Evolutionary conservation across 441 rosid species (phyloP), one percentile per base, ranked within the genome.

Genomic region (Populus trichocarpa): DNA sequence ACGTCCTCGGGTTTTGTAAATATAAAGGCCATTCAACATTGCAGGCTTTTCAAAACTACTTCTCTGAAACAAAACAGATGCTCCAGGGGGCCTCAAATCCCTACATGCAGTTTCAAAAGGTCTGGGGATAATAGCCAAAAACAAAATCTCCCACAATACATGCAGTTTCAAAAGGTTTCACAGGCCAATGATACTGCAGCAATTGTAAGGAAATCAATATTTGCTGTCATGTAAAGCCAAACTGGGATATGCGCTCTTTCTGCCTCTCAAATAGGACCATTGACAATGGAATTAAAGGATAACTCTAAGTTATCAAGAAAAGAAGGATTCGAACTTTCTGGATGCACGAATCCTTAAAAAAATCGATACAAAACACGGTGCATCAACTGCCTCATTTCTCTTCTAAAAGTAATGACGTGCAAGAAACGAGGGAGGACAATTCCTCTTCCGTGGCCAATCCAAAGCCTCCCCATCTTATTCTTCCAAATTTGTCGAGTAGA

Each of bases 381-480:
- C 18, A 22, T 57, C 33, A 61, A 10, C 40, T 75, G 79, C 83
- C 85, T 90, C 80, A 90, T 59, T 88, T 81, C 65, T 89, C 91
- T 84, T 88, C 88, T 84, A 94, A 75, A 77, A 96, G 97, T 69
- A 82, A 83, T 40, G 91, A 80, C 1, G 97, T 85, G 86, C 97
- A 89, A 40, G 93, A 92, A 84, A 89, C 79, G 64, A 96, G 96
- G 53, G 95, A 91, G 0, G 93, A 85, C 70, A 91, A 33, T 86
- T 96, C 97, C 74, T 92, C 94, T 30, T 86, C 61, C 42, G 95
- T 86, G 68, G 97, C 91, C 67, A 76, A 64, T 74, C 99, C 99
- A 82, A 82, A 88, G 70, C 99, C 97, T 80, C 91, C 95, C 97
- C 98, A 95, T 87, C 98, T 88, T 83, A 95, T 82, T 85, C 89